These are phyloP conservation scores for Sungouiella thailandica DNA, from an alignment of 805 yeast species.

Conservation along the genomic window DNA sequence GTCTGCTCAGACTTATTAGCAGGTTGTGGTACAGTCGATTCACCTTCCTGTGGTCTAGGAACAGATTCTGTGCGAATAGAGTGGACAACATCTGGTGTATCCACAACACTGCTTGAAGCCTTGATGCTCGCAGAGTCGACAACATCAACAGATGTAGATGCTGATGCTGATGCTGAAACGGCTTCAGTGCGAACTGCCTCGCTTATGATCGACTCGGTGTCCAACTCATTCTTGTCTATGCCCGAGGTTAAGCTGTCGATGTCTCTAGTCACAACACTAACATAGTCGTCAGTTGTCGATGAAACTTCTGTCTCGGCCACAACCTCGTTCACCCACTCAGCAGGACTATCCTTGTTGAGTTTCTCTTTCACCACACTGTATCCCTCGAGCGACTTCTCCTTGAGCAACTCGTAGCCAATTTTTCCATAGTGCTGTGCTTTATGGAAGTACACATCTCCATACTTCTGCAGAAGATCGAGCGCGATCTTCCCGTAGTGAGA, in stretches of 20 bases:
- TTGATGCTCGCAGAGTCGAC: no score
- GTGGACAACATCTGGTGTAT: no score
- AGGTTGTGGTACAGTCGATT: no score
- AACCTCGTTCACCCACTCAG: slow-evolving; percentile 2
- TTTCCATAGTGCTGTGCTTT: slow-evolving; percentile 20
- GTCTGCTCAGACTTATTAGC: no score
- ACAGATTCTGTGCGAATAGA: no score
- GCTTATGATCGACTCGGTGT: slow-evolving; percentile 11
- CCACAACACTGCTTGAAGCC: no score
- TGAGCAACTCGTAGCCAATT: slow-evolving; percentile 13
- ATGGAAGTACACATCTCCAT: slow-evolving; percentile 16
- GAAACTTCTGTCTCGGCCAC: neutral
- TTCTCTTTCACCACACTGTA: slow-evolving; percentile 26
- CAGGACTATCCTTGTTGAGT: slow-evolving; percentile 16
- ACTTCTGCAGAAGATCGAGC: slow-evolving; percentile 11
- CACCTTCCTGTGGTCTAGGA: no score
- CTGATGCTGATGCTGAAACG: no score
- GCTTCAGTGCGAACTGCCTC: slow-evolving; percentile 6
- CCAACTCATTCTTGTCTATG: slow-evolving; percentile 1
- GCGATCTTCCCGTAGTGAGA: slow-evolving; percentile 11
- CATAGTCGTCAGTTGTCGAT: neutral
- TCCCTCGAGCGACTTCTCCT: slow-evolving; percentile 11
- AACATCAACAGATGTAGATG: no score
- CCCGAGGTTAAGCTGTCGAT: slow-evolving; percentile 8
- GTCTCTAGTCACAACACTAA: slow-evolving; percentile 5